Evolutionary conservation across 805 yeast species (phyloP), one percentile per base, ranked within the genome.

Genomic region (Sporopachydermia lactativora): DNA sequence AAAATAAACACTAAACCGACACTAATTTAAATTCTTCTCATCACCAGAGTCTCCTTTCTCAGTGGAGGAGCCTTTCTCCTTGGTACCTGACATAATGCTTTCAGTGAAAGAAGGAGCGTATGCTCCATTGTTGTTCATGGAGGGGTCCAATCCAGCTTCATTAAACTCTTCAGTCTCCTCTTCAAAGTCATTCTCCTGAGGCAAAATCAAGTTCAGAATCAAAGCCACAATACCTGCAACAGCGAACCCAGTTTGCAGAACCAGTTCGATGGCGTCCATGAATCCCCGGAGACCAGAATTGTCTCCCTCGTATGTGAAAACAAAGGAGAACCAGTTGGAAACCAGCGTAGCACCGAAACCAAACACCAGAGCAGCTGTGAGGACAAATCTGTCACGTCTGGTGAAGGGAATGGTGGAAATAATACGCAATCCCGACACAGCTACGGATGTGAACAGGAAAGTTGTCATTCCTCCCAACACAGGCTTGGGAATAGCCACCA

Each of bases 381-480:
- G 63, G 15, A 81, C 73, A 50, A 81, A 77, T 46, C 89, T 65
- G 56, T 80, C 85, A 57, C 88, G 71, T 57, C 88, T 69, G 5
- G 82, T 72, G 57, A 79, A 77, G 13, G 56, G 55, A 31, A 57
- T 53, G 41, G 57, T 51, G 34, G 83, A 60, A 44, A 80, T 76
- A 52, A 81, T 77, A 45, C 75, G 70, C 40, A 81, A 57, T 46
- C 88, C 88, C 2, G 86, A 77, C 14, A 77, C 81, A 1, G 83
- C 83, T 19, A 81, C 88, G 3, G 85, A 73, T 19, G 81, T 70
- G 66, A 80, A 81, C 40, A 81, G 61, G 59, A 80, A 81, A 3
- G 86, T 68, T 19, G 78, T 79, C 94, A 85, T 83, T 48, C 95
- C 95, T 47, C 95, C 96, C 43, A 86, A 66, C 19, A 79, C 83